Evolutionary conservation across 2,329 filamentous ascomycete genomes (phyloP).

Genomic region (Colletotrichum musae): DNA sequence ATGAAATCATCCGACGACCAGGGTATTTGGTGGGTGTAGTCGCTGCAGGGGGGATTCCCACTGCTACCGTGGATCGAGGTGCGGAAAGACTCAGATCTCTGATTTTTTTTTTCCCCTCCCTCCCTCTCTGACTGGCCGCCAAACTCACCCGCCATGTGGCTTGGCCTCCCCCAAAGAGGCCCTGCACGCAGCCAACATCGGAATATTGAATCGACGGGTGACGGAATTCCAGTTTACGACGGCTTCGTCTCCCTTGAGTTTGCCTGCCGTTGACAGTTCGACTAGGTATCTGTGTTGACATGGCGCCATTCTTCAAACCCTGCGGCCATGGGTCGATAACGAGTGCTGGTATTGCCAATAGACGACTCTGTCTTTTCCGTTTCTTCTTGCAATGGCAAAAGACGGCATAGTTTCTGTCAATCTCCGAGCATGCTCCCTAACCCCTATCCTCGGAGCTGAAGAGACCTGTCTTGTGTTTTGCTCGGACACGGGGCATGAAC

Average conservation of each 20-base stretch:
- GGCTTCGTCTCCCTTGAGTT: no score
- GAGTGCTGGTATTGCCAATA: not conserved
- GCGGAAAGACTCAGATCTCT: slow-evolving; percentile 37
- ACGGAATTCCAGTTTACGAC: no score
- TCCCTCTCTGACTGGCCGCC: slow-evolving; percentile 25
- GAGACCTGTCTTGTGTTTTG: not conserved
- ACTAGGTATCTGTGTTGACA: not conserved
- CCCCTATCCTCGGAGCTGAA: slow-evolving; percentile 3
- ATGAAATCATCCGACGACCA: slow-evolving; percentile 34
- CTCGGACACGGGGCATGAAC: slow-evolving; percentile 6
- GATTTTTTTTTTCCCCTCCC: slow-evolving; percentile 12
- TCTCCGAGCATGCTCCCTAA: slow-evolving; percentile 17
- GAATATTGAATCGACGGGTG: not conserved
- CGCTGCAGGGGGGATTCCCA: slow-evolving; percentile 26
- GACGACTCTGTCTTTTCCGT: not conserved
- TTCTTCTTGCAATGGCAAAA: not conserved
- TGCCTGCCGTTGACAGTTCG: no score
- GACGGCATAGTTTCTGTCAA: slow-evolving; percentile 13
- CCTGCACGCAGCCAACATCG: not conserved
- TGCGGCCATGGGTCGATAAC: not conserved
- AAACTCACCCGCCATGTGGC: slow-evolving; percentile 12
- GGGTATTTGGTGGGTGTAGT: slow-evolving; percentile 22
- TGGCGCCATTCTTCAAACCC: not conserved
- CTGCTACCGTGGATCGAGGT: slow-evolving; percentile 41
- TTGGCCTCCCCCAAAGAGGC: slow-evolving; percentile 12